Conservation (phyloP, 441 rosid genomes). For the Theobroma grandiflorum region DNA sequence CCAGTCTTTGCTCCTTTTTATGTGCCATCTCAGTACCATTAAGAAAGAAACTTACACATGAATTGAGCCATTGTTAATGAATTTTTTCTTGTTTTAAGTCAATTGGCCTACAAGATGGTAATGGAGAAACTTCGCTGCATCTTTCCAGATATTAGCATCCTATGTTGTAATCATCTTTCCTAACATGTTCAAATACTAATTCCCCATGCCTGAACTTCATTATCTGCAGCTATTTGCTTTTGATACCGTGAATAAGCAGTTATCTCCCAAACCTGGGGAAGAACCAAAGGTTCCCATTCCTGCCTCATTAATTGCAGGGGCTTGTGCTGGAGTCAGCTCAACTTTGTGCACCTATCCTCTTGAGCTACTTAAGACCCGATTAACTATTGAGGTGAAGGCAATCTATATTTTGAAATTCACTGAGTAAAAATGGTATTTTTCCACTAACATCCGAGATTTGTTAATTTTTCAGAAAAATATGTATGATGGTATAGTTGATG, state of each 20-base stretch:
- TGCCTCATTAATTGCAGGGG: constrained; percentile 91
- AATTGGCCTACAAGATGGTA: neutral
- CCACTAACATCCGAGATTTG: neutral
- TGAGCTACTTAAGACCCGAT: constrained; percentile 89
- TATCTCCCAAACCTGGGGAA: constrained; percentile 79
- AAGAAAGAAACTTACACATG: no score
- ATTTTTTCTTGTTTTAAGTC: neutral
- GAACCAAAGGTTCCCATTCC: constrained; percentile 75
- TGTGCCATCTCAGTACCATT: no score
- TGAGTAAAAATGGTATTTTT: neutral
- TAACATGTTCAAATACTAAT: neutral
- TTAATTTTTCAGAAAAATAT: constrained; percentile 72
- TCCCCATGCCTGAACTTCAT: neutral
- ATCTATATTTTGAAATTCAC: neutral
- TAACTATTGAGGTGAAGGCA: constrained; percentile 81
- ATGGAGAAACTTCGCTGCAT: neutral
- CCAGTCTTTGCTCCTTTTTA: neutral
- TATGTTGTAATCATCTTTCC: neutral
- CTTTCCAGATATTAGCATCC: neutral
- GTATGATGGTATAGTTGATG: constrained; percentile 77
- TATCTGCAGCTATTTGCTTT: constrained; percentile 78
- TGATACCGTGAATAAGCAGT: constrained; percentile 81
- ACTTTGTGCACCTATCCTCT: constrained; percentile 94
- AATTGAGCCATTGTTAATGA: neutral
- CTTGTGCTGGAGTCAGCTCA: constrained; percentile 98